phyloP scores from a whole-genome alignment of 805 yeast genomes.

The Debaryomyces prosopidis region DNA sequence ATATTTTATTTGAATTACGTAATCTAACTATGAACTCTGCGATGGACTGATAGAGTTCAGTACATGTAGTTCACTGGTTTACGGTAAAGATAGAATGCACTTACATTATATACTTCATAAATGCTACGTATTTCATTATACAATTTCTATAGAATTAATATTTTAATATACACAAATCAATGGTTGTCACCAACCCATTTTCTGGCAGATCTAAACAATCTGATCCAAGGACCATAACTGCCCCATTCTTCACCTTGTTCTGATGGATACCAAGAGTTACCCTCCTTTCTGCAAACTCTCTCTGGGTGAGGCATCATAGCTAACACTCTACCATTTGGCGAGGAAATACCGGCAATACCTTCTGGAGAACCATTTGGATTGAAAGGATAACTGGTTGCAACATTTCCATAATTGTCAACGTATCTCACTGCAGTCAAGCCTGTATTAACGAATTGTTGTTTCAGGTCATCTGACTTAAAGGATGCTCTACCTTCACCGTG shows the following conservation, averaged over 20 bases:
- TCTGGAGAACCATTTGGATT: constrained; percentile 96
- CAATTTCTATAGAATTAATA: constrained; percentile 2
- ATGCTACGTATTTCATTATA: too few relatives aligned
- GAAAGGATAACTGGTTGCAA: constrained; percentile 82
- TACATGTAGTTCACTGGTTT: too few relatives aligned
- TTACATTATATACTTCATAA: too few relatives aligned
- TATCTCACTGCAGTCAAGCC: constrained; percentile 71
- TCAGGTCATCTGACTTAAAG: constrained; percentile 50
- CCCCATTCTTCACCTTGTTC: constrained; percentile 65
- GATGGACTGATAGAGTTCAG: too few relatives aligned
- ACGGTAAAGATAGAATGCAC: too few relatives aligned
- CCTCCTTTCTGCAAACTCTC: constrained; percentile 82
- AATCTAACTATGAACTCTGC: too few relatives aligned
- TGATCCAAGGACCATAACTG: constrained; percentile 92
- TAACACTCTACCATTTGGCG: constrained; percentile 90
- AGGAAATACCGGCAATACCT: constrained; percentile 89
- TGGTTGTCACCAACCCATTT: constrained; percentile 73
- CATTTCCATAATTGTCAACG: constrained; percentile 87
- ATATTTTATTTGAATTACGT: too few relatives aligned
- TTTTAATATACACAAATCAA: constrained; percentile 3
- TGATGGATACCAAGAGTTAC: constrained; percentile 87
- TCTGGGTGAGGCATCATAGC: constrained; percentile 99
- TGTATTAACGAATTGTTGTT: constrained; percentile 46
- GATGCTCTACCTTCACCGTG: constrained; percentile 97
- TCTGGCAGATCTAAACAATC: constrained; percentile 89